These are phyloP conservation scores for Psilocybe mexicana DNA, from an alignment of 1,284 basidiomycete species.

Conservation along the genomic window DNA sequence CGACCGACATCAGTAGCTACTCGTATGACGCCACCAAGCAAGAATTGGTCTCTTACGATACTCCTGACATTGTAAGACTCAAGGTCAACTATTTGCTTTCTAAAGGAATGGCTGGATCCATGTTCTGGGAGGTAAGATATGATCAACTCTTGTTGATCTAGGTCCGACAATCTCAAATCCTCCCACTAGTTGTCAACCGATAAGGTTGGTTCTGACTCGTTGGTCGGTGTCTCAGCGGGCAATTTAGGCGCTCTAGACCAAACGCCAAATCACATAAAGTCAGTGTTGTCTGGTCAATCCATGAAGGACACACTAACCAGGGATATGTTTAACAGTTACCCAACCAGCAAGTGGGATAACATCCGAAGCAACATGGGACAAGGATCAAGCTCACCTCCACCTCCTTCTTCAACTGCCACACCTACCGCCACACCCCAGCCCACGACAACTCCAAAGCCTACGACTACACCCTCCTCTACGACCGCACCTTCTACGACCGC, in stretches of 20 bases:
- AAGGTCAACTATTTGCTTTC: conserved; percentile 78
- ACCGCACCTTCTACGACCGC: neutral
- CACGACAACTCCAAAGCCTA: conserved; percentile 25
- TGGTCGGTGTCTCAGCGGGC: conserved; percentile 50
- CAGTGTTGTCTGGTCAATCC: neutral
- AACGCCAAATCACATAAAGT: conserved; percentile 72
- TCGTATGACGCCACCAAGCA: conserved; percentile 68
- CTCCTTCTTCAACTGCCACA: conserved; percentile 17
- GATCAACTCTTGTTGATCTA: neutral
- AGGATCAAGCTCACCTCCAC: conserved; percentile 27
- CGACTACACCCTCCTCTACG: conserved; percentile 23
- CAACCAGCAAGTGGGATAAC: conserved; percentile 70
- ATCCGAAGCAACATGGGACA: conserved; percentile 61
- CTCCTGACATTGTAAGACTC: conserved; percentile 65
- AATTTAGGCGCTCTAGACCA: conserved; percentile 58
- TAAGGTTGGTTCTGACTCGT: conserved; percentile 55
- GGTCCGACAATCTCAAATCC: neutral
- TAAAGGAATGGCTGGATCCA: conserved; percentile 69
- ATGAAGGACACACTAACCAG: neutral
- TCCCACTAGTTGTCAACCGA: conserved; percentile 59
- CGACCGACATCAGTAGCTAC: conserved; percentile 74
- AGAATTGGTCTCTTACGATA: conserved; percentile 82
- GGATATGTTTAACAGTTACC: conserved; percentile 42
- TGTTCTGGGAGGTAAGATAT: conserved; percentile 74
- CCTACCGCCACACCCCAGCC: conserved; percentile 23